These are phyloP conservation scores for Achlya hypogyna DNA, from an alignment of 352 stramenopile genomes.

Conservation along the genomic window DNA sequence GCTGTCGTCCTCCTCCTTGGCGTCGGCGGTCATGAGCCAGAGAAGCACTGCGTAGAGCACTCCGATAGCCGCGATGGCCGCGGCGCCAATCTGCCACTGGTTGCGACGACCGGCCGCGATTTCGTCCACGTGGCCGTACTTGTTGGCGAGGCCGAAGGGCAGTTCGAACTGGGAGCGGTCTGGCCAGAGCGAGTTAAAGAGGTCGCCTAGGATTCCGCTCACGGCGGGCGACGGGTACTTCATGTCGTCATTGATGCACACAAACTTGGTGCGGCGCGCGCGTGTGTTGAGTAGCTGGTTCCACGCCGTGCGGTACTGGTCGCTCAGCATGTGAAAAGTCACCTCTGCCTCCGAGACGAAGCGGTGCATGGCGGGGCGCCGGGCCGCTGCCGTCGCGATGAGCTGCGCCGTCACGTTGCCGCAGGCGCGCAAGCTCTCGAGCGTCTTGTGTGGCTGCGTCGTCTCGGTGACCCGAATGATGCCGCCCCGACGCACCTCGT, in stretches of 20 bases:
- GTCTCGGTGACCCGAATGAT: slow-evolving; percentile 61
- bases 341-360: slow-evolving; percentile 65
- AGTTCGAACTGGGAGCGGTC: slow-evolving; percentile 88
- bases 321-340: slow-evolving; percentile 93
- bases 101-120: slow-evolving; percentile 32
- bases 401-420: slow-evolving; percentile 38
- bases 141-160: slow-evolving; percentile 77
- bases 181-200: slow-evolving; percentile 90
- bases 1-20: no score
- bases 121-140: slow-evolving; percentile 77
- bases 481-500: slow-evolving; percentile 37
- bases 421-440: slow-evolving; percentile 50
- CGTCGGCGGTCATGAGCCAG: background rate
- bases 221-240: slow-evolving; percentile 72
- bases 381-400: slow-evolving; percentile 42
- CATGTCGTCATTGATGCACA: slow-evolving; percentile 96
- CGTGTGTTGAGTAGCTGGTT: slow-evolving; percentile 89
- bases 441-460: slow-evolving; percentile 58
- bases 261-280: slow-evolving; percentile 88
- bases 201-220: slow-evolving; percentile 80
- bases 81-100: background rate
- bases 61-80: background rate
- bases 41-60: background rate
- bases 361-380: slow-evolving; percentile 38
- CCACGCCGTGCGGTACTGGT: slow-evolving; percentile 85